Conservation (phyloP, 192 early-diverging fungal genomes). For the Kickxella alabastrina region DNA sequence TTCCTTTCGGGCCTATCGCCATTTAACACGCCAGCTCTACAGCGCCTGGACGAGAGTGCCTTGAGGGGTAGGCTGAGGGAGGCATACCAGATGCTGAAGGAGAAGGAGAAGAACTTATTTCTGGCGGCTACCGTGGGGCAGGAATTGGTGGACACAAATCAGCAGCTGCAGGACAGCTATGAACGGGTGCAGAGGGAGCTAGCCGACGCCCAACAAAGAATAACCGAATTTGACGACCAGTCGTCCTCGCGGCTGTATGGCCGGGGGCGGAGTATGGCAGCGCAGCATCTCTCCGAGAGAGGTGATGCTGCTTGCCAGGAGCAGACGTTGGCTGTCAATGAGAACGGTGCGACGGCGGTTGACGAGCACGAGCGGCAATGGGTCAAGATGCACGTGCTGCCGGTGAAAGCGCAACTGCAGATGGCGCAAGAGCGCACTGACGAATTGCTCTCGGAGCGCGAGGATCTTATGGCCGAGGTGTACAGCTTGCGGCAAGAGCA, state of each 20-base stretch:
- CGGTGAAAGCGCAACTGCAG: conserved; percentile 29
- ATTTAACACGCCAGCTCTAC: conserved; percentile 35
- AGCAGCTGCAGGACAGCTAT: conserved; percentile 35
- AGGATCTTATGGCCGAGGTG: conserved; percentile 25
- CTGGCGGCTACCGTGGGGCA: conserved; percentile 43
- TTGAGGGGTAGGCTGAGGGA: conserved; percentile 38
- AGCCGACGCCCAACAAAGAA: conserved; percentile 7
- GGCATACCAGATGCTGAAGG: conserved; percentile 43
- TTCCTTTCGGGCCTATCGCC: no score
- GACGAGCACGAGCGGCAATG: conserved; percentile 26
- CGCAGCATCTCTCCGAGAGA: conserved; percentile 2
- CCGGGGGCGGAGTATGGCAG: conserved; percentile 30
- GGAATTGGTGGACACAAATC: conserved; percentile 46
- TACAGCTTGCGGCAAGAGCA: conserved; percentile 27
- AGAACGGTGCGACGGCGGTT: background rate
- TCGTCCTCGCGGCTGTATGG: conserved; percentile 20
- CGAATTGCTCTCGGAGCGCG: conserved; percentile 37
- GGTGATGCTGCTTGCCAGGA: background rate
- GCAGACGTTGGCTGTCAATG: background rate
- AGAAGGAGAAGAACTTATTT: conserved; percentile 43
- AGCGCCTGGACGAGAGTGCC: conserved; percentile 25
- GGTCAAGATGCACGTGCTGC: conserved; percentile 27
- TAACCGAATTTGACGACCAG: conserved; percentile 7
- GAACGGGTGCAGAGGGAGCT: conserved; percentile 22
- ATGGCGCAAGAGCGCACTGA: conserved; percentile 37